phyloP scores from a whole-genome alignment of 768 basidiomycete species.

The Termitomyces sp. region DNA sequence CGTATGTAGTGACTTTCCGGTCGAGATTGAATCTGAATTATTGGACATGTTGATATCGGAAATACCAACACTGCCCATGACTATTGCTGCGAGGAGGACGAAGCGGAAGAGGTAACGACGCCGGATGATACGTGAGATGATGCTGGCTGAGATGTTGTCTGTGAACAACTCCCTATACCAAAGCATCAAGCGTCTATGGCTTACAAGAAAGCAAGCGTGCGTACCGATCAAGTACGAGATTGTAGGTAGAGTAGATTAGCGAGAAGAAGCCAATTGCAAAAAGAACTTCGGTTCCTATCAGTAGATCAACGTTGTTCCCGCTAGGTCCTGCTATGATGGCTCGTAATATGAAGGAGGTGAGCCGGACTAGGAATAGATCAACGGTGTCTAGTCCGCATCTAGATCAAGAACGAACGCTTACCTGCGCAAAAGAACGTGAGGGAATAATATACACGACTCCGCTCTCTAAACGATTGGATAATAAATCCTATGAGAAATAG shows the following conservation, averaged over 20 bases:
- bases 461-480: slow-evolving; percentile 13
- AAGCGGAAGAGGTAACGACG: slow-evolving; percentile 15
- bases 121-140: slow-evolving; percentile 8
- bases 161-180: not conserved
- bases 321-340: slow-evolving; percentile 19
- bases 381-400: not conserved
- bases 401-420: slow-evolving; percentile 5
- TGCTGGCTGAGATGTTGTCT: not conserved
- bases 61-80: slow-evolving; percentile 18
- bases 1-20: slow-evolving; percentile 8
- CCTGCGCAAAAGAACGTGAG: slow-evolving; percentile 24
- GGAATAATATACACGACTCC: slow-evolving; percentile 20
- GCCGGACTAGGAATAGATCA: slow-evolving; percentile 17
- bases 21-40: slow-evolving; percentile 4
- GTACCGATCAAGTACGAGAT: slow-evolving; percentile 28
- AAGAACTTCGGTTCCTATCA: slow-evolving; percentile 23
- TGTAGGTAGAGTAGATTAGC: slow-evolving; percentile 27
- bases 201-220: not conserved
- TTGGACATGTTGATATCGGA: slow-evolving; percentile 9
- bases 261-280: slow-evolving; percentile 29
- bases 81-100: slow-evolving; percentile 8
- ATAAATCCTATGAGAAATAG: slow-evolving; percentile 19
- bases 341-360: slow-evolving; percentile 24
- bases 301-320: slow-evolving; percentile 19
- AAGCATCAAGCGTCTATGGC: not conserved